Conservation (phyloP, 2,329 filamentous ascomycete genomes). For the Pyrenophora tritici-repentis region DNA sequence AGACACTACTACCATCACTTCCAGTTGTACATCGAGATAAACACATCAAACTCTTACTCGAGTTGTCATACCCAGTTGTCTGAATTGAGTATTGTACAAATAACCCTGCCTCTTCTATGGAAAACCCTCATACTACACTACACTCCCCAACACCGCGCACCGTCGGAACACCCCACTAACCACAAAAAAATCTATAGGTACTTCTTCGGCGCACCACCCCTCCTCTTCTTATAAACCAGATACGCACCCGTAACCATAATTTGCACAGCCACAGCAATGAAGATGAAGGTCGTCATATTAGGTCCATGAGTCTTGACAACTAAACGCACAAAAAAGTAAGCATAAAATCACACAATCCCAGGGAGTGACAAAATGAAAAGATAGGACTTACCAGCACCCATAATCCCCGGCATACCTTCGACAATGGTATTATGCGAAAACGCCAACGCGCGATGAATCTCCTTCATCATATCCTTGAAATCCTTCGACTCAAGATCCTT, state of each 20-base stretch:
- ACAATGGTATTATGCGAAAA: slow-evolving; percentile 59
- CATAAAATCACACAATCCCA: not conserved
- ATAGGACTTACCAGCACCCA: slow-evolving; percentile 54
- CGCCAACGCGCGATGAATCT: slow-evolving; percentile 59
- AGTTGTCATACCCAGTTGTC: too few relatives aligned
- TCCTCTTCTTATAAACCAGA: slow-evolving; percentile 78
- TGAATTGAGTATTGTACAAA: too few relatives aligned
- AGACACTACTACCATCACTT: too few relatives aligned
- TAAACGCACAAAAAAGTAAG: slow-evolving; percentile 31
- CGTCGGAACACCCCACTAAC: not conserved
- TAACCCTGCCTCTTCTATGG: too few relatives aligned
- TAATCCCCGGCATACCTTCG: slow-evolving; percentile 56
- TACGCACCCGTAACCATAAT: slow-evolving; percentile 71
- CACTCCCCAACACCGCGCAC: not conserved
- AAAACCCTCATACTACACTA: not conserved
- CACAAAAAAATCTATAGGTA: slow-evolving; percentile 63
- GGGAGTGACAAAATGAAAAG: not conserved
- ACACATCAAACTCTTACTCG: too few relatives aligned
- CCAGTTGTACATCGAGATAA: too few relatives aligned
- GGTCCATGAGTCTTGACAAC: slow-evolving; percentile 60
- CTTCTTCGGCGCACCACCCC: slow-evolving; percentile 83
- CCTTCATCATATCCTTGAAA: slow-evolving; percentile 59
- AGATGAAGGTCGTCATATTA: slow-evolving; percentile 66
- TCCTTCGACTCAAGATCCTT: slow-evolving; percentile 62
- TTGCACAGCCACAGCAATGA: slow-evolving; percentile 76